Percentiles rank a stretch among this genome's conserved stretches.
phyloP scores from a whole-genome alignment of 179 eudicot genomes.

The Dionaea muscipula region DNA sequence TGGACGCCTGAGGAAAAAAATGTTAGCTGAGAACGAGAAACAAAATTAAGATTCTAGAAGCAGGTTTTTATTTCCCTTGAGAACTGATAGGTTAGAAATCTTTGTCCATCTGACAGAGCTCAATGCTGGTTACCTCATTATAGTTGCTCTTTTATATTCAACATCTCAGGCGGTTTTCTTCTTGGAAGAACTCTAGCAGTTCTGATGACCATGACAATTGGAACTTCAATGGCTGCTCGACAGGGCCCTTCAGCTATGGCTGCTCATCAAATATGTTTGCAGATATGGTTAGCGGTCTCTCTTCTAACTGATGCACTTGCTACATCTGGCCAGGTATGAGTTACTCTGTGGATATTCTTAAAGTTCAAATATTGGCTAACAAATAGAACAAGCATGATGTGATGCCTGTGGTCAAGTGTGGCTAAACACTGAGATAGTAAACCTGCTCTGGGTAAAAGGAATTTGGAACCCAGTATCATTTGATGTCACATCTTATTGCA shows the following conservation, averaged over 20 bases:
- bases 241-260: constrained; percentile 94
- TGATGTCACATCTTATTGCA: constrained; percentile 15
- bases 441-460: background rate
- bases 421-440: too few species aligned
- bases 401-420: background rate
- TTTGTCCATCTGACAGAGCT: too few species aligned
- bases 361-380: background rate
- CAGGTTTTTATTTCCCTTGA: too few species aligned
- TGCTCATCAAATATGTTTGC: constrained; percentile 89
- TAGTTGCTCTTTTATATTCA: background rate
- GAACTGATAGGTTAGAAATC: too few species aligned
- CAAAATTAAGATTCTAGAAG: too few species aligned
- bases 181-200: constrained; percentile 86
- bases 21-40: too few species aligned
- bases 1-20: too few species aligned
- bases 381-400: background rate
- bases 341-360: too few species aligned
- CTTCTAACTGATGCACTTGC: constrained; percentile 86
- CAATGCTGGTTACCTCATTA: too few species aligned
- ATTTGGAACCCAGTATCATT: background rate
- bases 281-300: constrained; percentile 94
- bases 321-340: constrained; percentile 72
- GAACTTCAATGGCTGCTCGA: constrained; percentile 94
- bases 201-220: constrained; percentile 67
- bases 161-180: constrained; percentile 68